Evolutionary conservation across 2,329 filamentous ascomycete species (phyloP).

Genomic region (Microcera coccophila): DNA sequence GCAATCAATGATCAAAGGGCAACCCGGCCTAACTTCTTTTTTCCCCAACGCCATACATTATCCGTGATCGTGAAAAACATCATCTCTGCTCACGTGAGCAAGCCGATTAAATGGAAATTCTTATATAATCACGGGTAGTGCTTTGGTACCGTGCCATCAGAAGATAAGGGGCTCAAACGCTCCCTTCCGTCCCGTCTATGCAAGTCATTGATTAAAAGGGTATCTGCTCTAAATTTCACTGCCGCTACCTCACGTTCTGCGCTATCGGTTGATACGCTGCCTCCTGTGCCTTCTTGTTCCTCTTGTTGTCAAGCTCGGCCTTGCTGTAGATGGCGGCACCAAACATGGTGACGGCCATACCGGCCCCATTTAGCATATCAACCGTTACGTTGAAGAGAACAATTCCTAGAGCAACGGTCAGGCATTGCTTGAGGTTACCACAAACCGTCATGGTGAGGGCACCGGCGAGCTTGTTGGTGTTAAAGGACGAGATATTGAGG

Average conservation of each 20-base stretch:
- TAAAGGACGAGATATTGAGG: constrained; percentile 55
- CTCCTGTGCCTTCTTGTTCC: constrained; percentile 27
- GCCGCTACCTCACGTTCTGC: constrained; percentile 27
- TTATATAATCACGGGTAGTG: no score
- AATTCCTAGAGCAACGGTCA: constrained; percentile 53
- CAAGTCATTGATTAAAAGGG: constrained; percentile 24
- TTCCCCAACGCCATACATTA: no score
- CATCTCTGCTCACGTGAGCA: no score
- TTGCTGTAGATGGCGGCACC: constrained; percentile 57
- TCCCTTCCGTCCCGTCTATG: constrained; percentile 24
- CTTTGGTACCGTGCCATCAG: no score
- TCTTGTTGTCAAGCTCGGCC: constrained; percentile 51
- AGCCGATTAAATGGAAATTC: no score
- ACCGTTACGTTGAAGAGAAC: constrained; percentile 50
- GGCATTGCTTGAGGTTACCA: constrained; percentile 56
- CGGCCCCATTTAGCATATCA: constrained; percentile 51
- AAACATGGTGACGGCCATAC: constrained; percentile 51
- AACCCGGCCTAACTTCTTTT: no score
- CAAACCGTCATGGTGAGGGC: constrained; percentile 58
- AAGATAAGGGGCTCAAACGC: no score
- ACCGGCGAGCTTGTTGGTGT: constrained; percentile 55
- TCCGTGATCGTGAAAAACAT: no score
- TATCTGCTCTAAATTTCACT: constrained; percentile 7
- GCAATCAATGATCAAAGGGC: no score
- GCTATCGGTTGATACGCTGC: constrained; percentile 34